Evolutionary conservation across 2,329 filamentous ascomycete species (phyloP).

Genomic region (Alternaria brassicicola): DNA sequence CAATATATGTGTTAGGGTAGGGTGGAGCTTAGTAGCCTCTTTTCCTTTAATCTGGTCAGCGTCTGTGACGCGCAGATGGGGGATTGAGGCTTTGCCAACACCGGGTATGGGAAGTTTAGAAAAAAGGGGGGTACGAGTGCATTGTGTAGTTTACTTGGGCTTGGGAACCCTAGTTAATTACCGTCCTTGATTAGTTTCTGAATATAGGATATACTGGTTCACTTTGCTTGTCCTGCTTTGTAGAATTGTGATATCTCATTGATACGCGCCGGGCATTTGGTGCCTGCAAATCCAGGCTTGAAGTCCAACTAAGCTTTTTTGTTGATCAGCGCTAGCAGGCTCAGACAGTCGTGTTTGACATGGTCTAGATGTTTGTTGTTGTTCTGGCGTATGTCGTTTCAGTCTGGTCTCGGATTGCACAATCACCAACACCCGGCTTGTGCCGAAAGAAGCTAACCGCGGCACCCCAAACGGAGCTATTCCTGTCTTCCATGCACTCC

Average conservation of each 20-base stretch:
- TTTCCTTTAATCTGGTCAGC: neutral
- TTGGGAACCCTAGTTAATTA: conserved; percentile 31
- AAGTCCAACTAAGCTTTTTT: conserved; percentile 11
- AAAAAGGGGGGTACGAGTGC: conserved; percentile 3
- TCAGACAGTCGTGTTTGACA: neutral
- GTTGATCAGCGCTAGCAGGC: neutral
- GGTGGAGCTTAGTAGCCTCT: neutral
- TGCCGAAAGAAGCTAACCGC: too few species aligned
- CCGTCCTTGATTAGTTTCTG: conserved; percentile 24
- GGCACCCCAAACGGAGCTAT: too few species aligned
- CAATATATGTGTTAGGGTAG: neutral
- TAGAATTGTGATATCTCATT: too few species aligned
- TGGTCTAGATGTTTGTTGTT: neutral
- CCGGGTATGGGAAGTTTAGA: conserved; percentile 1
- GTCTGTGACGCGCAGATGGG: conserved; percentile 16
- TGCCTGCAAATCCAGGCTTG: conserved; percentile 1
- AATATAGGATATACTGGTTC: neutral
- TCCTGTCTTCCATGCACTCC: too few species aligned
- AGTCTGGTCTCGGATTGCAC: neutral
- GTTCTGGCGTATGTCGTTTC: neutral
- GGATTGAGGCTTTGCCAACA: neutral
- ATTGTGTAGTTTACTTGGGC: conserved; percentile 21
- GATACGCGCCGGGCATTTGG: too few species aligned
- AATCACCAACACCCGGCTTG: too few species aligned
- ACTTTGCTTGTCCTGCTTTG: too few species aligned